Evolutionary conservation across 768 basidiomycete genomes (phyloP).

Genomic region (Floccularia luteovirens): DNA sequence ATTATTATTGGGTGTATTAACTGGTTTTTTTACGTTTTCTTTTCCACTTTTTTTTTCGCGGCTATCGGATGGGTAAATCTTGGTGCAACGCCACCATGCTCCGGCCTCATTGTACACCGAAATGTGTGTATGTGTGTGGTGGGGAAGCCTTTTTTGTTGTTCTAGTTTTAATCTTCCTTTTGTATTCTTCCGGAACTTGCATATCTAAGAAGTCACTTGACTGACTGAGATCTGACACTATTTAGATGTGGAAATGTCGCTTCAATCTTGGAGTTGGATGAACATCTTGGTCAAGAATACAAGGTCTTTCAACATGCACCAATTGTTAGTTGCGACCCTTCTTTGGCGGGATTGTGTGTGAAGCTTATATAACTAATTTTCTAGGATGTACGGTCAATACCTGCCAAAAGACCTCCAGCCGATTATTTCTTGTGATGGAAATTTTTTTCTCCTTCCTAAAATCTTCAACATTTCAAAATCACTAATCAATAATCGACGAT

Average conservation of each 20-base stretch:
- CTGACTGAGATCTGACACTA: neutral
- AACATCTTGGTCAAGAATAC: slow-evolving; percentile 89
- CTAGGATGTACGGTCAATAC: slow-evolving; percentile 79
- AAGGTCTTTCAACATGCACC: slow-evolving; percentile 92
- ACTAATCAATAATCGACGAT: no score
- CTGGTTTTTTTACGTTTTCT: slow-evolving; percentile 3
- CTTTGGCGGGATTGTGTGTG: slow-evolving; percentile 6
- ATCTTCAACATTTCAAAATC: no score
- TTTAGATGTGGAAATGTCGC: slow-evolving; percentile 91
- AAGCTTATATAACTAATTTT: no score
- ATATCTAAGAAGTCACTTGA: no score
- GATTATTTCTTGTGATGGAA: slow-evolving; percentile 72
- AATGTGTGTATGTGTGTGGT: no score
- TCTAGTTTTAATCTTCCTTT: slow-evolving; percentile 1
- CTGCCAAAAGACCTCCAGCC: slow-evolving; percentile 77
- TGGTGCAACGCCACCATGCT: no score
- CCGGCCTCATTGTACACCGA: no score
- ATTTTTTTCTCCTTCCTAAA: no score
- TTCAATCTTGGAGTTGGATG: slow-evolving; percentile 90
- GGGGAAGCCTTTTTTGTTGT: no score
- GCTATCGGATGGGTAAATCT: no score
- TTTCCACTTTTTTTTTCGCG: neutral
- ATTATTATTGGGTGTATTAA: neutral
- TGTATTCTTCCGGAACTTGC: neutral
- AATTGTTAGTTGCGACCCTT: slow-evolving; percentile 47